Evolutionary conservation across 495 filamentous ascomycete genomes (phyloP), one percentile per base, ranked within the genome.

Genomic region (Lasiosphaeria ovina): DNA sequence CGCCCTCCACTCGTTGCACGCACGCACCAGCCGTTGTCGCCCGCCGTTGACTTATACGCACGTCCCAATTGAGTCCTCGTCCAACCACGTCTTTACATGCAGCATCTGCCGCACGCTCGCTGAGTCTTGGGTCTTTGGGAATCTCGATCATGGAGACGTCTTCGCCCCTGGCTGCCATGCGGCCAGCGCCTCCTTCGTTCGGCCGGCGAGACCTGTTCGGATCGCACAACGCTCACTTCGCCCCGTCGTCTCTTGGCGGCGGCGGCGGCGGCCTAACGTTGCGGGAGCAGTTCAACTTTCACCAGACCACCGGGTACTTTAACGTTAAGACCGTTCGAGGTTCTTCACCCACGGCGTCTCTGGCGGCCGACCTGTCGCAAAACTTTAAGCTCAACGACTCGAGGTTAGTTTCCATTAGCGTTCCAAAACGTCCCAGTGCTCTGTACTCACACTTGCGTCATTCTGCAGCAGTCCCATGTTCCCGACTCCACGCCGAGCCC

Each of bases 81-180:
- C 24, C 24, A 24, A 24, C 24, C 24, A 24, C 24, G 24, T 24
- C 24, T 24, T 31, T 34, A 55, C 32, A 53, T 53, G 51, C 51
- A 53, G 35, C 16, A 52, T 24, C 24, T 16, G 11, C 51, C 58
- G 17, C 32, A n/a, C 10, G 14, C 17, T 11, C 38, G 7, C 38
- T 42, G 38, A 7, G 8, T 8, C 38, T 12, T 8, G 38, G 8
- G 8, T 42, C 38, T 42, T 24, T 24, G 24, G 51, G 4, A 3
- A 54, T 38, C 52, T 11, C 36, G 40, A 73, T 34, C 35, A 97
- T 98, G 91, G 90, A 96, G 76, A 87, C 87, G 51, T 98, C 93
- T 53, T 98, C 94, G 58, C 94, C 94, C 50, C 76, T 97, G 67
- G 94, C 93, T 70, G 92, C 93, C 44, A 90, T 98, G 89, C 92